Evolutionary conservation across 148 eudicot species (phyloP).

Genomic region (Pouteria glomerata): DNA sequence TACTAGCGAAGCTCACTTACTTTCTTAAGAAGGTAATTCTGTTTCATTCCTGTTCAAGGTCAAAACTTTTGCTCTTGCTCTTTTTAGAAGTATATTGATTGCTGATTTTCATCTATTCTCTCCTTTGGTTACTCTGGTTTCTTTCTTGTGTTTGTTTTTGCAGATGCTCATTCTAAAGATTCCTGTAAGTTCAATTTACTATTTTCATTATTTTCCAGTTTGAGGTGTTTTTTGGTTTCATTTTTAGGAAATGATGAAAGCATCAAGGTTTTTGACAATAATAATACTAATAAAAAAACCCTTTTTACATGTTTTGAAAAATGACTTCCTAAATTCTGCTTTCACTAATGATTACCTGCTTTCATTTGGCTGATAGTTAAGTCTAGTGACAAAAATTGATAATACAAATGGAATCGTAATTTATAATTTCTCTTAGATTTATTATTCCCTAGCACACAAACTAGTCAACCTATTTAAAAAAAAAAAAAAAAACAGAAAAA

Average conservation of each 20-base stretch:
- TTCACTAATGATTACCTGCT: not conserved
- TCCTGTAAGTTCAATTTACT: conserved; percentile 46
- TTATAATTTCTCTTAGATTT: not conserved
- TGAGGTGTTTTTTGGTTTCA: not conserved
- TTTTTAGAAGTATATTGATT: not conserved
- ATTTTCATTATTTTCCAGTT: not conserved
- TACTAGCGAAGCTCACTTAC: conserved; percentile 34
- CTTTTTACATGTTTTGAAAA: not conserved
- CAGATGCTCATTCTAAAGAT: conserved; percentile 67
- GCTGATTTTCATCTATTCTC: not conserved
- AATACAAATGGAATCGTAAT: not conserved
- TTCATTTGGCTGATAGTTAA: not conserved
- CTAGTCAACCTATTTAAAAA: no score
- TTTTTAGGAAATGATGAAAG: not conserved
- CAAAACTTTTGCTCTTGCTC: not conserved
- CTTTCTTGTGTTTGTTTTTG: conserved; percentile 18
- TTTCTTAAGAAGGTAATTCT: conserved; percentile 57
- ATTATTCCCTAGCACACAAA: no score
- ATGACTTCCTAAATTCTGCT: not conserved
- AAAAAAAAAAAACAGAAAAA: no score
- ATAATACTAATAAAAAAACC: not conserved
- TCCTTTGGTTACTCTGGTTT: not conserved
- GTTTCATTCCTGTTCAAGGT: conserved; percentile 2
- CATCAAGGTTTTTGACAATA: not conserved
- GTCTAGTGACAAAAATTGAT: not conserved